phyloP scores from a whole-genome alignment of 169 alveolate genomes.

The Eimeria falciformis region DNA sequence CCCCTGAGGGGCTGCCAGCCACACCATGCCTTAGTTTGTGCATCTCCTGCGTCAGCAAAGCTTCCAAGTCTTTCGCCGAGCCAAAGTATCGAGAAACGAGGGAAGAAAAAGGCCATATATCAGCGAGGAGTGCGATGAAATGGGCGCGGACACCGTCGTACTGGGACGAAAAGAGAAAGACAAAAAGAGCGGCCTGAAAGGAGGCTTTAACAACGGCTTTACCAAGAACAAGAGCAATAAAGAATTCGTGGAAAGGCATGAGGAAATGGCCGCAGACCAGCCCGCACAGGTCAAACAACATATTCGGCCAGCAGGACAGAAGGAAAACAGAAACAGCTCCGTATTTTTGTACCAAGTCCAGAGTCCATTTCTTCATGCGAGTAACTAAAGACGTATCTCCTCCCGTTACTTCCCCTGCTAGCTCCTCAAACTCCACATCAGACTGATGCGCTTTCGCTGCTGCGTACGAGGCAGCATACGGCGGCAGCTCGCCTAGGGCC shows the following conservation, averaged over 20 bases:
- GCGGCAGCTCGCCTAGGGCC: slow-evolving; percentile 97
- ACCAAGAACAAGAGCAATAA: slow-evolving; percentile 93
- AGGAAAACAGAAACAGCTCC: slow-evolving; percentile 92
- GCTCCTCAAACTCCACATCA: slow-evolving; percentile 89
- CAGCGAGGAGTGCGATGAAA: not conserved
- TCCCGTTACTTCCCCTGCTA: slow-evolving; percentile 72
- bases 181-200: slow-evolving; percentile 59
- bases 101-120: slow-evolving; percentile 20
- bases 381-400: slow-evolving; percentile 74
- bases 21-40: not conserved
- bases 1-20: not conserved
- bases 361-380: slow-evolving; percentile 85
- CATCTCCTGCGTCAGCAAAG: not conserved
- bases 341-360: slow-evolving; percentile 86
- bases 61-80: slow-evolving; percentile 5
- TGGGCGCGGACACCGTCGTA: slow-evolving; percentile 14
- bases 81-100: not conserved
- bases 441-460: slow-evolving; percentile 88
- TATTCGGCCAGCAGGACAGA: slow-evolving; percentile 92
- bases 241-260: slow-evolving; percentile 92
- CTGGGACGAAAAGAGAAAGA: slow-evolving; percentile 51
- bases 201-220: slow-evolving; percentile 89
- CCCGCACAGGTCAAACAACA: slow-evolving; percentile 93
- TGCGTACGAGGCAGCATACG: slow-evolving; percentile 96
- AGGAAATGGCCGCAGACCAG: slow-evolving; percentile 95